Percentiles rank a stretch among this genome's conserved stretches.
Evolutionary conservation across 768 basidiomycete genomes (phyloP).

Genomic region (Tylopilus balloui): DNA sequence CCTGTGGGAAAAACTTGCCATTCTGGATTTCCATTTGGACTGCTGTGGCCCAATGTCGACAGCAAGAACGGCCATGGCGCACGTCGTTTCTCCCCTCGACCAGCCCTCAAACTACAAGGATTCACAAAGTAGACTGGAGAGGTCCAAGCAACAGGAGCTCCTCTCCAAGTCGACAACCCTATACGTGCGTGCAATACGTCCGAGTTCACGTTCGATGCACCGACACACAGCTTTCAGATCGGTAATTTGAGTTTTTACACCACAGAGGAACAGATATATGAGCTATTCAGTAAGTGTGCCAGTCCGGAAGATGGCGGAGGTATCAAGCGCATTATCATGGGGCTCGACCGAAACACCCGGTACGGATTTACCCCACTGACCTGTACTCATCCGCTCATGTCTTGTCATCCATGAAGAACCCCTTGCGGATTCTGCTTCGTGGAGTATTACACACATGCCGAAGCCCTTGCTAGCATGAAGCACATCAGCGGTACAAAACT

Average conservation of each 20-base stretch:
- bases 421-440: slow-evolving; percentile 96
- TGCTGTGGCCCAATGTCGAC: not conserved
- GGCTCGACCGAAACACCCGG: slow-evolving; percentile 87
- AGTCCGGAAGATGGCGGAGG: slow-evolving; percentile 83
- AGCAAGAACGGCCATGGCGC: slow-evolving; percentile 55
- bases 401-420: slow-evolving; percentile 46
- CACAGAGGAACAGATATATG: slow-evolving; percentile 94
- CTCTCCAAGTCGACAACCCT: slow-evolving; percentile 82
- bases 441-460: slow-evolving; percentile 91
- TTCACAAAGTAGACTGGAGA: slow-evolving; percentile 78
- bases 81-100: slow-evolving; percentile 81
- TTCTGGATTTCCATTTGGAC: slow-evolving; percentile 11
- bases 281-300: slow-evolving; percentile 87
- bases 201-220: slow-evolving; percentile 17
- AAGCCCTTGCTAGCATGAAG: slow-evolving; percentile 88
- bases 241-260: slow-evolving; percentile 94
- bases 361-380: slow-evolving; percentile 27
- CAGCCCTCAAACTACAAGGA: slow-evolving; percentile 98
- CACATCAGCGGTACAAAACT: slow-evolving; percentile 98
- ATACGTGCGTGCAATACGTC: slow-evolving; percentile 59
- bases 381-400: slow-evolving; percentile 4
- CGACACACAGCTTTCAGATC: slow-evolving; percentile 44
- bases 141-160: slow-evolving; percentile 73
- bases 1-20: slow-evolving; percentile 29
- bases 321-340: slow-evolving; percentile 94